Base-by-base conservation (phyloP, 257 asterid species). In the Solanum paucissectum region DNA sequence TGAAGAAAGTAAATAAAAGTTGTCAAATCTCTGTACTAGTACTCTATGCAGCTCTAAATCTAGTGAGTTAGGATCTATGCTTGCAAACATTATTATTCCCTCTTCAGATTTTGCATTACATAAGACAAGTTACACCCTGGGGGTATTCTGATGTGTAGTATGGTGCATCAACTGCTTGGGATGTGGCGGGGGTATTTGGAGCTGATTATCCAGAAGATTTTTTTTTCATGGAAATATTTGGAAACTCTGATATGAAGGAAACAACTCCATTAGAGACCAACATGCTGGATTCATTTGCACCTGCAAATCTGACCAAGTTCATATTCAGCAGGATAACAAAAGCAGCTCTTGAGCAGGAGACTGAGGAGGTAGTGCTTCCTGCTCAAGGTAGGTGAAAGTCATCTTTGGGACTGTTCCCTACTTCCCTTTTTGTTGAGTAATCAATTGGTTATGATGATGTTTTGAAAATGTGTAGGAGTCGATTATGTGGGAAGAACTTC, bases 351-450 rank as follows among this genome's bases (percentile, higher is more conserved):
- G 91, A 88, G 82, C 79, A 42, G 76, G 91, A 86, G 36, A 86
- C 88, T 16, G 87, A 93, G 87, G 90, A 89, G 66, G 64, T 44
- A 64, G 87, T 89, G 86, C 86, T 91, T 84, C 83, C 90, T 18
- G 81, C 83, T 82, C 92, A 88, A 89, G 96, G 98, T 92, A 82
- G 88, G 91, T 89, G 76, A 76, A 25, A 82, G 58, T 49, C 25
- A 52, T 87, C 58, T 32, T 21, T 55, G 46, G 49, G 72, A 72
- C 73, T 85, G 85, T 18, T 18, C 25, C 12, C 25, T 69, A 8
- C 85, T 58, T 68, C 16, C 75, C 34, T 23, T 72, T 37, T 38
- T 7, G 32, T 37, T 74, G 20, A 25, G 37, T 49, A 40, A 25
- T 66, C 3, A 44, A 44, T 79, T 79, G 12, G 27, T 21, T 62